Conservation (phyloP, 257 asterid species). For the Nicotiana tomentosiformis region DNA sequence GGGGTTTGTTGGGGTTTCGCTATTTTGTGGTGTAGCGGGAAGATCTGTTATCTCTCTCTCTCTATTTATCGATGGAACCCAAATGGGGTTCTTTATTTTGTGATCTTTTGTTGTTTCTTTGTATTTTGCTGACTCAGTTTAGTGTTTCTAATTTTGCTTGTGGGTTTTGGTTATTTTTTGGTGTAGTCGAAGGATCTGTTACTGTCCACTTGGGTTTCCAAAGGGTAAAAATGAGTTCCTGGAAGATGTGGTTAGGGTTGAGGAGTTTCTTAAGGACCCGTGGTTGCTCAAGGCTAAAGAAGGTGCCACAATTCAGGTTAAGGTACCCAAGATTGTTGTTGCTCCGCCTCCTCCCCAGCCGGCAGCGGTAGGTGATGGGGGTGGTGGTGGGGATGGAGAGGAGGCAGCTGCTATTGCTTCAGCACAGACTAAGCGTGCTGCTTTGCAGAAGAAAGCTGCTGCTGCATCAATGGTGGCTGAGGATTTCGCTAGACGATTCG, state of each 20-base stretch:
- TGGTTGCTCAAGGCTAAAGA: slow-evolving; percentile 69
- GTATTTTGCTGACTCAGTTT: slow-evolving; percentile 12
- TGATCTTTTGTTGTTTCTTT: slow-evolving; percentile 1
- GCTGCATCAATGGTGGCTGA: slow-evolving; percentile 80
- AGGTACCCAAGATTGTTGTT: slow-evolving; percentile 73
- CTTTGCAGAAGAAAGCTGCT: slow-evolving; percentile 88
- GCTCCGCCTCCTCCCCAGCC: slow-evolving; percentile 26
- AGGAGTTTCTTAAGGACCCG: slow-evolving; percentile 79
- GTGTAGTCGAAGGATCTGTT: slow-evolving; percentile 87
- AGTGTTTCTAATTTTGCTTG: slow-evolving; percentile 22
- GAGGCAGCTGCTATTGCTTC: slow-evolving; percentile 52
- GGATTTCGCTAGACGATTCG: slow-evolving; percentile 73
- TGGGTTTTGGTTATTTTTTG: slow-evolving; percentile 17
- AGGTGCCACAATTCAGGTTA: slow-evolving; percentile 70
- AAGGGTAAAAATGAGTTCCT: slow-evolving; percentile 53
- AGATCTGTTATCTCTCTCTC: neutral
- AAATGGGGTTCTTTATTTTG: neutral
- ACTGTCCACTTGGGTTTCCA: slow-evolving; percentile 73
- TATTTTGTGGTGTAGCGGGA: neutral
- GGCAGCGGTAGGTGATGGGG: slow-evolving; percentile 7
- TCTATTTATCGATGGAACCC: neutral
- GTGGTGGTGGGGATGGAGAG: slow-evolving; percentile 38
- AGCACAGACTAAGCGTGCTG: slow-evolving; percentile 74
- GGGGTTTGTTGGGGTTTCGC: neutral
- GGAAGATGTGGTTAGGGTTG: slow-evolving; percentile 64